phyloP scores from a whole-genome alignment of 805 yeast species.

The Myxozyma melibiosi region DNA sequence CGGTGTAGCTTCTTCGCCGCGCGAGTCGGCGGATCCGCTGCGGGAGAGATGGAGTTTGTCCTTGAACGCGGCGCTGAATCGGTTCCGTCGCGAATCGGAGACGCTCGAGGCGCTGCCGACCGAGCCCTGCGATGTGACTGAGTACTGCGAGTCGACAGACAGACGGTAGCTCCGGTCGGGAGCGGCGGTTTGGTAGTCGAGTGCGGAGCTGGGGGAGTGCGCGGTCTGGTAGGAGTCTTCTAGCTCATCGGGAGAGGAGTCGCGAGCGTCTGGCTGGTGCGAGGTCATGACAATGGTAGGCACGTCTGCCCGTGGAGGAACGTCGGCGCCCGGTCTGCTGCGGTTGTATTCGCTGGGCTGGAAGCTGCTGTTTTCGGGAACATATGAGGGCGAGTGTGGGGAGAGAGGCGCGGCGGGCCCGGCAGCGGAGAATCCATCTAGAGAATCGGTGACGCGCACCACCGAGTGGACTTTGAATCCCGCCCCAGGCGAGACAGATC shows the following conservation, averaged over 20 bases:
- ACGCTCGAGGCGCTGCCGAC: too few relatives aligned
- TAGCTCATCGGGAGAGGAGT: background rate
- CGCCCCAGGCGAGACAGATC: background rate
- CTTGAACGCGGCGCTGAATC: slow-evolving; percentile 8
- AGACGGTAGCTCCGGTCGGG: too few relatives aligned
- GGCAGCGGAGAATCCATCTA: background rate
- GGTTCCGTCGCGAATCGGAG: slow-evolving; percentile 4
- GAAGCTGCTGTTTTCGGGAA: background rate
- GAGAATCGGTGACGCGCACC: background rate
- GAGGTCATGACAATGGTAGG: slow-evolving; percentile 6
- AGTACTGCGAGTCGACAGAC: too few relatives aligned
- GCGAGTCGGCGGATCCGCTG: too few relatives aligned
- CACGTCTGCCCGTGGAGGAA: background rate
- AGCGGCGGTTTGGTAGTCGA: too few relatives aligned
- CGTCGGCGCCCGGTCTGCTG: background rate
- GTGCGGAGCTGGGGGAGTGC: too few relatives aligned
- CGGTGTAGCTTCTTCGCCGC: slow-evolving; percentile 1
- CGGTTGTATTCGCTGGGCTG: too few relatives aligned
- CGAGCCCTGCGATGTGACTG: too few relatives aligned
- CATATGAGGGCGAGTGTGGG: background rate
- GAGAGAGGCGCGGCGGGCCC: background rate
- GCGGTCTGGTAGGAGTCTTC: too few relatives aligned
- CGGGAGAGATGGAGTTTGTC: background rate
- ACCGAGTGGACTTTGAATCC: slow-evolving; percentile 10
- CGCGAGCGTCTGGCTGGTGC: background rate